These are phyloP conservation scores for Dendrothele bispora DNA, from an alignment of 768 basidiomycete genomes.

Conservation along the genomic window DNA sequence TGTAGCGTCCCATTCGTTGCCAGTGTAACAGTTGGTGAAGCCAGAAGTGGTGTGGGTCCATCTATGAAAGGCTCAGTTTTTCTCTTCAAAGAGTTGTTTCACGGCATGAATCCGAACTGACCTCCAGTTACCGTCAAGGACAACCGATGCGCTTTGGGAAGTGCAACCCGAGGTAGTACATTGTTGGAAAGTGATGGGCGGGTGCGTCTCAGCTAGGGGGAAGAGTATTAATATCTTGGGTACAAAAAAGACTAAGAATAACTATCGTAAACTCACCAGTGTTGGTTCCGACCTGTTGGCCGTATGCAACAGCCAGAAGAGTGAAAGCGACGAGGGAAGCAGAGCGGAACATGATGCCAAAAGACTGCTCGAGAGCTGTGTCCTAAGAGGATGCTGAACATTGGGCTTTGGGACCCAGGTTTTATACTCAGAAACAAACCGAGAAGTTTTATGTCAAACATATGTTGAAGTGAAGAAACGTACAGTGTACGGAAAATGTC, in stretches of 20 bases:
- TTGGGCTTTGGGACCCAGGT: no score
- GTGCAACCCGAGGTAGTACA: constrained; percentile 33
- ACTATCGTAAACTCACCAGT: constrained; percentile 7
- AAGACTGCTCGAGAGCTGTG: no score
- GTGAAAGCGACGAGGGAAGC: constrained; percentile 40
- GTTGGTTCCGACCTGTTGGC: constrained; percentile 54
- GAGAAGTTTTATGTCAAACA: no score
- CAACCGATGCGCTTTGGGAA: constrained; percentile 22
- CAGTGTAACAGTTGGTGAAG: constrained; percentile 30
- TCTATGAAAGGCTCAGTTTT: no score
- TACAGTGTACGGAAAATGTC: no score
- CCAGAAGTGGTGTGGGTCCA: constrained; percentile 25
- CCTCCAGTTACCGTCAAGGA: constrained; percentile 41
- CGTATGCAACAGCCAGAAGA: constrained; percentile 41
- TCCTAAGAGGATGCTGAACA: no score
- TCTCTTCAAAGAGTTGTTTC: no score
- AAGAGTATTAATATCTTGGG: no score
- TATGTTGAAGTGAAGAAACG: no score
- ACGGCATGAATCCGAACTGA: no score
- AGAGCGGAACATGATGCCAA: constrained; percentile 38
- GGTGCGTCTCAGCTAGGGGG: constrained; percentile 51
- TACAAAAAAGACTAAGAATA: neutral
- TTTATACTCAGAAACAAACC: no score
- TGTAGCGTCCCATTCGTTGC: constrained; percentile 37
- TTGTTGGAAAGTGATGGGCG: constrained; percentile 39